Percentiles rank a stretch among this genome's conserved stretches.
These are phyloP conservation scores for Fusarium decemcellulare DNA, from an alignment of 2,329 filamentous ascomycete genomes.

Conservation along the genomic window DNA sequence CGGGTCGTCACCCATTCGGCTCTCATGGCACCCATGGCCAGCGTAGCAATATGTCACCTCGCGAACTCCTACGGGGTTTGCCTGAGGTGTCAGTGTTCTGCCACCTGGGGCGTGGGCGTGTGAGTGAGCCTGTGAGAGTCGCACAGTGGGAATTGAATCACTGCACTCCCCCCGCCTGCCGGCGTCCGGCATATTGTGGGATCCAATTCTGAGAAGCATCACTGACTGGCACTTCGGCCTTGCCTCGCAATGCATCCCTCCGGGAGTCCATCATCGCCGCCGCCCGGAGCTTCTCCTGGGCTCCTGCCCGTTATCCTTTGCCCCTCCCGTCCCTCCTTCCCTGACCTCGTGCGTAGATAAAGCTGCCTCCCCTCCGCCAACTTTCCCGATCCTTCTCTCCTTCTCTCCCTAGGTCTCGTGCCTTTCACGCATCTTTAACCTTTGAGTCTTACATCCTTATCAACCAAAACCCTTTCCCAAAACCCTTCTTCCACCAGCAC, in stretches of 20 bases:
- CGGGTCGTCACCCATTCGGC: background rate
- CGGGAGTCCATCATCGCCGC: constrained; percentile 11
- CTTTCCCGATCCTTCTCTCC: constrained; percentile 22
- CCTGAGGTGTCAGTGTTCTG: no score
- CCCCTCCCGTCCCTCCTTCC: constrained; percentile 30
- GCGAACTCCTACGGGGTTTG: background rate
- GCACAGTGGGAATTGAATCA: constrained; percentile 31
- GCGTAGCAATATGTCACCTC: background rate
- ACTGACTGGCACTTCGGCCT: constrained; percentile 11
- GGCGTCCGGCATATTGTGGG: constrained; percentile 22
- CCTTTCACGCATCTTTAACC: constrained; percentile 37
- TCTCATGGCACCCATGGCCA: background rate
- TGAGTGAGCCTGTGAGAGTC: background rate
- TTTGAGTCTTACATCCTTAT: constrained; percentile 10
- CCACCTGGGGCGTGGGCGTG: no score
- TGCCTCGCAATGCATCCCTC: constrained; percentile 3
- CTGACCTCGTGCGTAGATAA: constrained; percentile 37
- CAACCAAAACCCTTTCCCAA: constrained; percentile 7
- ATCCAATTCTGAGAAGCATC: constrained; percentile 21
- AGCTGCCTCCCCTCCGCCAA: constrained; percentile 27
- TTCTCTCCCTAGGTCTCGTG: constrained; percentile 38
- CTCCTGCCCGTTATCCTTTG: constrained; percentile 19
- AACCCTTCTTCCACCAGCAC: constrained; percentile 3
- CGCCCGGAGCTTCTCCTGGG: constrained; percentile 2
- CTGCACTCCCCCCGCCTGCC: constrained; percentile 12